phyloP scores from a whole-genome alignment of 2,329 filamentous ascomycete genomes.

The Apiospora aurea region DNA sequence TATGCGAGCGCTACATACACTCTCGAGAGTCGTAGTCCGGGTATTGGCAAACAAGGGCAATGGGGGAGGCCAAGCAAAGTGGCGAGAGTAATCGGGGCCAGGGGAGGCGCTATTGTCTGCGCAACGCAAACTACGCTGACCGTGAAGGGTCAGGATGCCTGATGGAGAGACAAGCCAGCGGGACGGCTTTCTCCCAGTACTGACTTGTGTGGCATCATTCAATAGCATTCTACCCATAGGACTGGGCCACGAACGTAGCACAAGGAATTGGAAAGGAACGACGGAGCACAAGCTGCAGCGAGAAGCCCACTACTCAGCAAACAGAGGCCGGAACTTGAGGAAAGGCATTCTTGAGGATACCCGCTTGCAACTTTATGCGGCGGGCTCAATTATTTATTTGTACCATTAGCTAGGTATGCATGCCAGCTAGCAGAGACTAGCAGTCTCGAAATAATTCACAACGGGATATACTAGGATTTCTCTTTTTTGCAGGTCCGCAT shows the following conservation, averaged over 20 bases:
- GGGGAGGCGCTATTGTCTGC: background rate
- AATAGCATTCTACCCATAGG: background rate
- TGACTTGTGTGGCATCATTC: background rate
- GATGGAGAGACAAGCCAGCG: background rate
- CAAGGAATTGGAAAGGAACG: background rate
- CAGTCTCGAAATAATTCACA: slow-evolving; percentile 9
- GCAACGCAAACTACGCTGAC: background rate
- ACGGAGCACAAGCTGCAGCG: background rate
- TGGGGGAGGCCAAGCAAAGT: background rate
- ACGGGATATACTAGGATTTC: background rate
- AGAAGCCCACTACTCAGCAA: background rate
- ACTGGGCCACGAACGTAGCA: background rate
- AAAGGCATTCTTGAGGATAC: background rate
- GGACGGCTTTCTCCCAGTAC: background rate
- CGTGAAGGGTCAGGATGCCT: background rate
- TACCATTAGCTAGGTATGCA: slow-evolving; percentile 10
- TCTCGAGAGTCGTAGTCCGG: background rate
- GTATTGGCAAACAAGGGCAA: background rate
- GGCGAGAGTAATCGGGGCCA: background rate
- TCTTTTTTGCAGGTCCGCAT: background rate
- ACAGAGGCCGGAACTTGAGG: background rate
- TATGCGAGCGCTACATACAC: background rate
- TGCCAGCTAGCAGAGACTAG: slow-evolving; percentile 13
- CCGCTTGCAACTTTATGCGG: slow-evolving; percentile 1
- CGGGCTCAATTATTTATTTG: slow-evolving; percentile 19